These are phyloP conservation scores for Suillus spraguei DNA, from an alignment of 768 basidiomycete genomes.

Conservation along the genomic window DNA sequence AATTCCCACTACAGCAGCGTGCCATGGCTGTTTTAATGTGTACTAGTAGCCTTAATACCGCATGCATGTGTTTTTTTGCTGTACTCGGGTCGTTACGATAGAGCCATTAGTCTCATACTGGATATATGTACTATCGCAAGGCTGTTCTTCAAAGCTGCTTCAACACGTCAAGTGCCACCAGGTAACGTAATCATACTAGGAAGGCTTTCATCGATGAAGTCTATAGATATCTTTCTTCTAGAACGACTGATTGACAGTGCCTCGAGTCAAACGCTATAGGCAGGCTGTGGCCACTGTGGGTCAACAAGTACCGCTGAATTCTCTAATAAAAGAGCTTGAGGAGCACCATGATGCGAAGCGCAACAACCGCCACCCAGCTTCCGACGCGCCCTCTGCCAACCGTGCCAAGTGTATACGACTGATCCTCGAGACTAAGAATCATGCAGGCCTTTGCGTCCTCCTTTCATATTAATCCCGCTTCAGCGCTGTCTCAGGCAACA, in stretches of 20 bases:
- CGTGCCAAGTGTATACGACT: not conserved
- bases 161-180: not conserved
- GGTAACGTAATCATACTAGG: too few relatives aligned
- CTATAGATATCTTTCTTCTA: not conserved
- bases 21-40: not conserved
- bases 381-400: not conserved
- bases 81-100: not conserved
- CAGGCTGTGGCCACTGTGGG: not conserved
- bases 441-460: not conserved
- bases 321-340: not conserved
- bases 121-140: too few relatives aligned
- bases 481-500: slow-evolving; percentile 30
- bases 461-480: not conserved
- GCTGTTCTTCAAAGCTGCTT: not conserved
- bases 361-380: not conserved
- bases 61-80: not conserved
- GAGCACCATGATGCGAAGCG: not conserved
- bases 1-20: not conserved
- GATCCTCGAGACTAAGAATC: not conserved
- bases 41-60: not conserved
- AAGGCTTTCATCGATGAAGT: not conserved
- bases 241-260: not conserved
- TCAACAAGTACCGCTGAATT: not conserved
- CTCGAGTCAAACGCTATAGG: not conserved
- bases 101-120: not conserved